Evolutionary conservation across 1,284 basidiomycete species (phyloP), one percentile per base, ranked within the genome.

Genomic region (Ustilago sp.): DNA sequence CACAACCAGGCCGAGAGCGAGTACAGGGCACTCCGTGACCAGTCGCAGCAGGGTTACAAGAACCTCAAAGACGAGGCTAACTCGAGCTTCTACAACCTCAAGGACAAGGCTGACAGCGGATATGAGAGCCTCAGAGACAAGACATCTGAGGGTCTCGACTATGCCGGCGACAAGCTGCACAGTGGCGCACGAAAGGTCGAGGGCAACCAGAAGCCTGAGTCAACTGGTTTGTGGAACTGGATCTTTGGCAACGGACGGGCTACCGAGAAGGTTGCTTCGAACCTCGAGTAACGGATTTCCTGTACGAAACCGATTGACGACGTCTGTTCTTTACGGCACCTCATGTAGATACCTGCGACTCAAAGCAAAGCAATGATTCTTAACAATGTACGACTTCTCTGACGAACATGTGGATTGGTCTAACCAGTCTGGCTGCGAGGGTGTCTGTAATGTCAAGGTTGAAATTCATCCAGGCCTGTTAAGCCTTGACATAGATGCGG

Each of bases 221-320:
- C 68, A 51, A 76, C 68, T 12, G 75, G 75, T 11, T 51, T 73
- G 63, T 77, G 75, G 75, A 70, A 73, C 58, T 73, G 67, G 67
- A 73, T 77, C 70, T 69, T 74, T 57, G 75, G 75, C n/a, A 69
- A 77, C 54, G 59, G 31, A 1, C 39, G 58, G 56, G 69, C 74
- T 6, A 77, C 69, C 11, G 74, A 77, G 45, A 73, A 69, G 63
- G 74, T 77, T 2, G 69, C 69, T 47, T 53, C 74, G 15, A 77
- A 72, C 63, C 53, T 73, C 35, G 74, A 77, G 60, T 75, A 43
- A 67, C 13, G n/a, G 43, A 45, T 19, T 45, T 19, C n/a, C n/a
- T 45, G 43, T 50, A 50, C 28, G 15, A 13, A 39, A 13, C 13
- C n/a, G 31, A 32, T 19, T 32, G 43, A 45, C 28, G 6, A 32